These are phyloP conservation scores for Byssoonygena ceratinophila DNA, from an alignment of 2,329 filamentous ascomycete species.

Conservation along the genomic window DNA sequence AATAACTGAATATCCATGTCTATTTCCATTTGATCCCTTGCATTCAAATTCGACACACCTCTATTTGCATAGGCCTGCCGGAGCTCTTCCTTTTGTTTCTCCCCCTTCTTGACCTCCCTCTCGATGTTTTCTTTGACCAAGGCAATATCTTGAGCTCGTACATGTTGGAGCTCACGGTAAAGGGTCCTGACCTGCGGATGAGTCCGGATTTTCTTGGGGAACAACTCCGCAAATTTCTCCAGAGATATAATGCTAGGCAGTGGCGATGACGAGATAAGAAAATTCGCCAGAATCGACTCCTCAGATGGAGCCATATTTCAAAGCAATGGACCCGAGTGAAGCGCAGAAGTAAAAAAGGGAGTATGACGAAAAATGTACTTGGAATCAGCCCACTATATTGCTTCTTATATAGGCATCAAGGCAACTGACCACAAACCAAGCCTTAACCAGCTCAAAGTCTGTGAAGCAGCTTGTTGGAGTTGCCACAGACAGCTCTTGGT, in stretches of 20 bases:
- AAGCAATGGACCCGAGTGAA: background rate
- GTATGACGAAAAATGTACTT: background rate
- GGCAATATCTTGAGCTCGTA: conserved; percentile 60
- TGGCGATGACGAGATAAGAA: conserved; percentile 64
- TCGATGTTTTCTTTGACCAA: conserved; percentile 48
- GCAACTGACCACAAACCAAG: too few species aligned
- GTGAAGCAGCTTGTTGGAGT: too few species aligned
- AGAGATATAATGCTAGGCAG: conserved; percentile 64
- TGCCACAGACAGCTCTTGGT: too few species aligned
- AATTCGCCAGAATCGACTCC: conserved; percentile 62
- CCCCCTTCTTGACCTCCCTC: conserved; percentile 28
- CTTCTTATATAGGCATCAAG: too few species aligned
- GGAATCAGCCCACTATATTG: too few species aligned
- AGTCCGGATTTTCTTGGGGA: conserved; percentile 56
- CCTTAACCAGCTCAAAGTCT: too few species aligned
- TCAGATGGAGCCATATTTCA: conserved; percentile 65
- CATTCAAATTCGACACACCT: conserved; percentile 27
- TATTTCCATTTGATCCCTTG: conserved; percentile 31
- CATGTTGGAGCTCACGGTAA: conserved; percentile 68
- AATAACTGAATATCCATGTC: conserved; percentile 50
- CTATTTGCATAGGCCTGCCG: conserved; percentile 25
- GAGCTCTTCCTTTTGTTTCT: conserved; percentile 31
- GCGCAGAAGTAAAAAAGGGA: background rate
- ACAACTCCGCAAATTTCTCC: conserved; percentile 63
- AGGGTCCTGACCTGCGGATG: conserved; percentile 59